A percentile compares a stretch with the other conserved stretches of the same genome.
These are phyloP conservation scores for Ormosia emarginata DNA, from an alignment of 306 rosid species.

Conservation along the genomic window DNA sequence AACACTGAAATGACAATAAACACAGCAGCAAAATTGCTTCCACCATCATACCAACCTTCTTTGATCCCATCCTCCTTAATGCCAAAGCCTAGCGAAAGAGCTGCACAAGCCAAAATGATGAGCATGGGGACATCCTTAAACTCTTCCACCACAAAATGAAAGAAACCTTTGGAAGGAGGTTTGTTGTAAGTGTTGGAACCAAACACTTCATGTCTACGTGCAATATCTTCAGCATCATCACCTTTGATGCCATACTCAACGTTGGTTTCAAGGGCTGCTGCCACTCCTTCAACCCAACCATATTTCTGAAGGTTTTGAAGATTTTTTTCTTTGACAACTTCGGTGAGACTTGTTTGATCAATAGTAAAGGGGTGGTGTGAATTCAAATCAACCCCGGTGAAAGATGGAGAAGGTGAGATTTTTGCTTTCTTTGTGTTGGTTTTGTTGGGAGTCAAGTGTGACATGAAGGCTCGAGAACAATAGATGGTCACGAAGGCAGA, in stretches of 20 bases:
- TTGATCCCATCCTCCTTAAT: slow-evolving; percentile 31
- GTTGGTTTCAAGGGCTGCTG: slow-evolving; percentile 28
- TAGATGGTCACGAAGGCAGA: slow-evolving; percentile 41
- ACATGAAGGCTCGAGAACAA: slow-evolving; percentile 48
- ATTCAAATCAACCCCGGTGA: slow-evolving; percentile 16
- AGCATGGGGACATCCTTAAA: slow-evolving; percentile 33
- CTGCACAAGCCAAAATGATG: slow-evolving; percentile 29
- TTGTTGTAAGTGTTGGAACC: slow-evolving; percentile 32
- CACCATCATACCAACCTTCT: slow-evolving; percentile 47
- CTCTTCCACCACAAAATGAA: slow-evolving; percentile 23
- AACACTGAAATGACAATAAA: slow-evolving; percentile 30
- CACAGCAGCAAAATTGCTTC: slow-evolving; percentile 35
- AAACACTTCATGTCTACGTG: slow-evolving; percentile 19
- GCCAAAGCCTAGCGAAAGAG: slow-evolving; percentile 35
- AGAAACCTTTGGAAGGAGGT: slow-evolving; percentile 27
- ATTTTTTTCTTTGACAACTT: slow-evolving; percentile 40
- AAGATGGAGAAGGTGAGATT: not conserved
- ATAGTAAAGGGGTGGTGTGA: not conserved
- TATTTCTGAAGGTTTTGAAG: not conserved
- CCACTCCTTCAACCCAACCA: slow-evolving; percentile 37
- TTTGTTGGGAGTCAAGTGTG: not conserved
- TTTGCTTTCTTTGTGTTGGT: not conserved
- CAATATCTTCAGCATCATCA: not conserved
- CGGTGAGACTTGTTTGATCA: slow-evolving; percentile 13
- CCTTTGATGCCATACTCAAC: slow-evolving; percentile 14